Percentiles rank a stretch among this genome's conserved stretches.
phyloP scores from a whole-genome alignment of 768 basidiomycete genomes.

The Zangia roseola region DNA sequence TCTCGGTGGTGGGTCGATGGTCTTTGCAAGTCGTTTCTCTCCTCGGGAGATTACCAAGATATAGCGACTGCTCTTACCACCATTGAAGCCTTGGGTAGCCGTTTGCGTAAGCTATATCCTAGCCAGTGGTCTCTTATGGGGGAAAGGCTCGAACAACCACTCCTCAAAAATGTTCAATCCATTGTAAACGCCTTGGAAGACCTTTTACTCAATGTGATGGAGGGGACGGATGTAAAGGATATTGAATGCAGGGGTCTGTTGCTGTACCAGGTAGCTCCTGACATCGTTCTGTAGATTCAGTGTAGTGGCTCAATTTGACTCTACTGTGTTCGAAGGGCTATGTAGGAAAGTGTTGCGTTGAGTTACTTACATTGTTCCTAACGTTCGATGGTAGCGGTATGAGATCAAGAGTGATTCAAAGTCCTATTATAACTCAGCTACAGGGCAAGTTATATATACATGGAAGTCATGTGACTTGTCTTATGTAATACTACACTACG shows the following conservation, averaged over 20 bases:
- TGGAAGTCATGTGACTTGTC: no score
- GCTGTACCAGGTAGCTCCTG: background rate
- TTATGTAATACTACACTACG: no score
- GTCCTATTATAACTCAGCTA: no score
- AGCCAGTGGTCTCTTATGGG: background rate
- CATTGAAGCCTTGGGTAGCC: background rate
- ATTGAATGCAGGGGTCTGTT: background rate
- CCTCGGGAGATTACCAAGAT: background rate
- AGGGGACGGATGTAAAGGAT: background rate
- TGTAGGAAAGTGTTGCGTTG: no score
- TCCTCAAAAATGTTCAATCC: background rate
- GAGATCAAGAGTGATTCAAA: no score
- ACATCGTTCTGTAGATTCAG: background rate
- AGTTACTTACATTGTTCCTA: no score
- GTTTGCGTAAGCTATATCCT: background rate
- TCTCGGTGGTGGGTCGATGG: background rate
- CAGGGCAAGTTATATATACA: no score
- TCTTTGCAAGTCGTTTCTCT: background rate
- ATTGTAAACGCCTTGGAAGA: background rate
- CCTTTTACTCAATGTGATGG: background rate
- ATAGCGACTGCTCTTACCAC: background rate
- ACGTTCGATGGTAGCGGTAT: no score
- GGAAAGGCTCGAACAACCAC: background rate
- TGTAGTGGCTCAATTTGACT: no score
- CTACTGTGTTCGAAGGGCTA: no score